Evolutionary conservation across 2,329 filamentous ascomycete genomes (phyloP), one percentile per base, ranked within the genome.

Genomic region (Monilinia fructicola): DNA sequence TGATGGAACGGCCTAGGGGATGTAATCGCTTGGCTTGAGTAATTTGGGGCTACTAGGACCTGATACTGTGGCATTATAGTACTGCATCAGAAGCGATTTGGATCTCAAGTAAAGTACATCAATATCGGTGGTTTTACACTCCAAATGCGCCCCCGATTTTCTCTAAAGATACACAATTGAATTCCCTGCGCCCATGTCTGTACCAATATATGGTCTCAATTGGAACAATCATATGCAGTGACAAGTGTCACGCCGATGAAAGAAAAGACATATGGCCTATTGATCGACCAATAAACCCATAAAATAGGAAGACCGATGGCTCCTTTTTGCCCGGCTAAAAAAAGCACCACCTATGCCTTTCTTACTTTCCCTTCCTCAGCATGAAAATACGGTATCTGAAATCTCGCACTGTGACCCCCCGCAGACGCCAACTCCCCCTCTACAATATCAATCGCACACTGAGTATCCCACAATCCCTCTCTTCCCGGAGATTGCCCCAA

Each of bases 381-480:
- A 53, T 54, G 38, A 55, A 53, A 53, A n/a, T 44, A 50, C 5
- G 56, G 40, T 28, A 50, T 44, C 38, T 42, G 26, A 5, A 52
- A 18, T 10, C 55, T 44, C n/a, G 40, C 28, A 50, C 31, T 44
- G 5, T 40, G 23, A 26, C 52, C 50, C 23, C 21, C 44, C 21
- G 38, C 44, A 26, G 40, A 48, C 23, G n/a, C 31, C 16, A 69
- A 23, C 14, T 65, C 67, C 21, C 66, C 59, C 12, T 58, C 69
- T 21, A 70, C 71, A 5, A 72, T 69, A 16, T 64, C 63, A 31
- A 70, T 61, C 16, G 71, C 72, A 56, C 72, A 68, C 12, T 70
- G 67, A 3, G 70, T 69, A 64, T 75, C 71, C 73, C 74, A 75
- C 67, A 72, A 71, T 4, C 74, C 74, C 69, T 75, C 74, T 53